Base-by-base conservation (phyloP, 139 green algal genomes). In the Pseudopediastrum boryanum region DNA sequence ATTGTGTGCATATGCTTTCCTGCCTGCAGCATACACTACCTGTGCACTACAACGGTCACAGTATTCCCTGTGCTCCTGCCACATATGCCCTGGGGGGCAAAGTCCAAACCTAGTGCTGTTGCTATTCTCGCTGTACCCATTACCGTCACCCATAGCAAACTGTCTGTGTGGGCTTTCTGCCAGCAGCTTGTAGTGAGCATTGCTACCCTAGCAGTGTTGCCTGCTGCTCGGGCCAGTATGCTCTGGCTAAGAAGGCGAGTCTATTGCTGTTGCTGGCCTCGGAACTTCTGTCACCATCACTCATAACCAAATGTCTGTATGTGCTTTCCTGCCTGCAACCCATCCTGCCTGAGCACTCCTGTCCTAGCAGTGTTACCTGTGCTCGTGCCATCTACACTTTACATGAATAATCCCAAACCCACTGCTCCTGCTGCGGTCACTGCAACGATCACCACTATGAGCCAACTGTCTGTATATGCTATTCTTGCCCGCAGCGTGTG, bases 131-230 rank as follows among this genome's bases (percentile, higher is more conserved):
- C 10, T 71, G 63, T 27, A 35, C 21, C n/a, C 8, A 16, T 9
- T n/a, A n/a, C n/a, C n/a, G n/a, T n/a, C n/a, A n/a, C n/a, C n/a
- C n/a, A n/a, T n/a, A n/a, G n/a, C n/a, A n/a, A n/a, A n/a, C n/a
- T n/a, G n/a, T n/a, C n/a, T n/a, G n/a, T n/a, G n/a, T n/a, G n/a
- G n/a, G n/a, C n/a, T n/a, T n/a, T n/a, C n/a, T n/a, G n/a, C n/a
- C n/a, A n/a, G n/a, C n/a, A n/a, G n/a, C n/a, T n/a, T n/a, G n/a
- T n/a, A n/a, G 7, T 50, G 70, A 77, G 70, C 70, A 52, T 29
- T 50, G 65, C n/a, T 50, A 77, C 36, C 70, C 70, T 36, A 65
- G 46, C 50, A 66, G 50, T 25, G 23, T 66, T 5, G 70, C 50
- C 50, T 77, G 70, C 70, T 52, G n/a, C n/a, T n/a, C n/a, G 50